phyloP scores from a whole-genome alignment of 148 eudicot species.

The Dysphania ambrosioides region DNA sequence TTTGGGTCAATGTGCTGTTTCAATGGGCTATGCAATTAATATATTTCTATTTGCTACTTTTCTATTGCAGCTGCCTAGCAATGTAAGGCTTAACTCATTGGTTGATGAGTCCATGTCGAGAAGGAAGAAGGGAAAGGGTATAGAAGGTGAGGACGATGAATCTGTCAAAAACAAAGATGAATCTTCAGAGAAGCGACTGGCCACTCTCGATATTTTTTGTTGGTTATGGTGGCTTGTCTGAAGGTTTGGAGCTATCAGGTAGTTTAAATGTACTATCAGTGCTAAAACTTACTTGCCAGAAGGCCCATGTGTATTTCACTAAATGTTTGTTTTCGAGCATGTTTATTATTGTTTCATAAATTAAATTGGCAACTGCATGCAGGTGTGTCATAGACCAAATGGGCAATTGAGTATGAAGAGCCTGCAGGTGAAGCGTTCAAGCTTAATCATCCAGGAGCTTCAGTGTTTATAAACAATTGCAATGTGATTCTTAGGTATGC shows the following conservation, averaged over 20 bases:
- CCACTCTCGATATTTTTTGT: slow-evolving; percentile 92
- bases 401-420: slow-evolving; percentile 99
- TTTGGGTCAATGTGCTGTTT: neutral
- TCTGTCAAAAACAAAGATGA: slow-evolving; percentile 29
- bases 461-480: slow-evolving; percentile 73
- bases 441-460: slow-evolving; percentile 75
- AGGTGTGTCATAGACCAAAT: slow-evolving; percentile 83
- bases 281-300: neutral
- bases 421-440: slow-evolving; percentile 94
- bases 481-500: slow-evolving; percentile 82
- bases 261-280: slow-evolving; percentile 11
- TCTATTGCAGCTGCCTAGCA: neutral
- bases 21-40: neutral
- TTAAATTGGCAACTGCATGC: slow-evolving; percentile 16
- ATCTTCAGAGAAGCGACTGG: slow-evolving; percentile 31
- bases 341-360: slow-evolving; percentile 11
- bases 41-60: neutral
- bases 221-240: slow-evolving; percentile 98
- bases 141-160: slow-evolving; percentile 56
- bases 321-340: slow-evolving; percentile 1
- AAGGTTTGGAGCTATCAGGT: slow-evolving; percentile 87
- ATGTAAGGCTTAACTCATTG: slow-evolving; percentile 30
- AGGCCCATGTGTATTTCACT: neutral
- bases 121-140: slow-evolving; percentile 84
- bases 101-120: slow-evolving; percentile 44